Evolutionary conservation across 1,284 basidiomycete genomes (phyloP), one percentile per base, ranked within the genome.

Genomic region (Porphyrellus sp.): DNA sequence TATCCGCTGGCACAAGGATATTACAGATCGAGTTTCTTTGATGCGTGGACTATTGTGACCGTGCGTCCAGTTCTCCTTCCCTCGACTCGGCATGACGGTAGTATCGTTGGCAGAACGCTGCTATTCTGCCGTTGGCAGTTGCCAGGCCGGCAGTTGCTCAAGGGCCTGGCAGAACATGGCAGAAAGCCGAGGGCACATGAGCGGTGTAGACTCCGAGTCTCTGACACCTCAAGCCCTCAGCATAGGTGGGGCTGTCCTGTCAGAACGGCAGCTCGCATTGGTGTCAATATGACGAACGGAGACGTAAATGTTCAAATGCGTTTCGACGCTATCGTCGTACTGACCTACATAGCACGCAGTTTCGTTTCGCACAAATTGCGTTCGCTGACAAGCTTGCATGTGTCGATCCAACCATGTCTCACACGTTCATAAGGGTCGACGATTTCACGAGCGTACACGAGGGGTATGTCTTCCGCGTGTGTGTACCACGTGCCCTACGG

Each of bases 391-490:
- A 78, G 46, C 79, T 90, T 27, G 81, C 86, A 2, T 88, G 78
- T 62, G 77, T 88, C 51, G 75, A 81, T 57, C 62, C 79, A 0
- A 73, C 77, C 7, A 84, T 78, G 6, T 76, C 73, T 24, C 74
- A 83, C 54, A 86, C 86, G 2, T 81, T 91, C 63, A 85, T 90
- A 64, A 78, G 78, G 62, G 85, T 89, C 15, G 87, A 89, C 69
- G 86, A 89, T 63, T 78, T 78, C 21, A 74, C 81, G 5, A 75
- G 62, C 7, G 77, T 86, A 27, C 61, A 71, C 49, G 35, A 7
- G 33, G 40, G 13, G 12, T 12, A 30, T 15, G n/a, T 21, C 8
- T 54, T 35, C 13, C 39, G 12, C 16, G 12, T 12, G 20, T 52
- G 35, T 87, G 68, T 67, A 81, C 30, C 87, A 90, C 68, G 74